Base-by-base conservation (phyloP, 306 rosid species). In the Prunus padus region DNA sequence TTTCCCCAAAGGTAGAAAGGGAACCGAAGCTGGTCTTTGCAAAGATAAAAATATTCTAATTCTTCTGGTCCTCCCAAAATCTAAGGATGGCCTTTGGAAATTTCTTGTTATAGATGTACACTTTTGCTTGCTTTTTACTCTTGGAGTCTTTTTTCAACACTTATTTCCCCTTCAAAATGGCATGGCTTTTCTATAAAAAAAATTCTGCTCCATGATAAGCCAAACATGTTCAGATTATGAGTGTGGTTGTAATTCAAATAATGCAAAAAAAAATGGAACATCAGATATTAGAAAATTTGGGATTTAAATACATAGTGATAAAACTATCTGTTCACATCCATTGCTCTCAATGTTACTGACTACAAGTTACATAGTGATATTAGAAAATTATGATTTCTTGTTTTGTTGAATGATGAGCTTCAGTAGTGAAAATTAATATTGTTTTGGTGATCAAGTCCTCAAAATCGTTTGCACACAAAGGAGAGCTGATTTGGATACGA, bases 21-120 rank as follows among this genome's bases (percentile, higher is more conserved):
- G 23, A 75, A 69, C 23, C 65, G 78, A 77, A 61, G 68, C 63
- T 72, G 78, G 83, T 86, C 81, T 80, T 72, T 52, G 67, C 76
- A 51, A 73, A 78, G 84, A 83, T 82, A 76, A 77, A 28, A 11
- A 22, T 83, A 81, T 88, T 88, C 85, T 83, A 61, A 65, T 77
- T 85, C 86, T 42, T 71, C 47, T 55, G 64, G 79, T 76, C 78
- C 64, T 22, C 68, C 47, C 22, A 50, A 62, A 30, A 19, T 11
- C n/a, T 44, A 11, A 6, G 33, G 47, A 74, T 40, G 52, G 70
- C 67, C 67, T 57, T 66, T 13, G 56, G 51, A 73, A 67, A 44
- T 30, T 31, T 73, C 54, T 16, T 55, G 25, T 42, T 25, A 33
- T 45, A 30, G 8, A 7, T 77, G 69, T 73, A 60, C 20, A 71